Evolutionary conservation across 1,284 basidiomycete genomes (phyloP), one percentile per base, ranked within the genome.

Genomic region (Ganoderma leucocontextum): DNA sequence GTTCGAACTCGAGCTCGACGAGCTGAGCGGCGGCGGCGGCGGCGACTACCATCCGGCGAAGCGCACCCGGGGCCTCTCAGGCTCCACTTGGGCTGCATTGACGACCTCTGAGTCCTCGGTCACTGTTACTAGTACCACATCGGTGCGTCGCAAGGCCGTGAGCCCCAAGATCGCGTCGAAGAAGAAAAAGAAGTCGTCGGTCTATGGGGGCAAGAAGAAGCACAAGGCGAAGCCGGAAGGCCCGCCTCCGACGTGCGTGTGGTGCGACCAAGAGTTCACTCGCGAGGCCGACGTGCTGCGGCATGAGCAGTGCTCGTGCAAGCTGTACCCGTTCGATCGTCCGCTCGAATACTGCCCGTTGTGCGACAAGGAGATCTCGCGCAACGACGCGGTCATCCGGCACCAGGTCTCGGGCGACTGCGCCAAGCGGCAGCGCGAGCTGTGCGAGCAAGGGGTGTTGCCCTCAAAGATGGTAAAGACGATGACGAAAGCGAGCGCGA

Each of bases 241-340:
- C 19, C 52, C 25, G 36, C 33, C 35, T 19, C 38, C 41, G 25
- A 55, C 9, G 22, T 65, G 64, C 61, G 25, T 62, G 22, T 36
- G 49, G 57, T 72, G 70, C 63, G 29, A 17, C 17, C 42, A 41
- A 13, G 47, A 4, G 55, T 67, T 67, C 49, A 62, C 38, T 12
- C 70, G 70, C 53, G 57, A 62, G 47, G 57, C 49, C 44, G 67
- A 69, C 58, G 15, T 64, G 33, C 15, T 29, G 44, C 67, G 70
- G 36, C 70, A 72, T 38, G 29, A 38, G 58, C n/a, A 58, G 63
- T 12, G 19, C 5, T 55, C 65, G 17, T 70, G 68, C 62, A 38
- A 9, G 53, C 12, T n/a, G 22, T 59, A 55, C 39, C 63, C 62
- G 41, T 39, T 49, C 49, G 38, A 53, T 25, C 33, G 38, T 12